Conservation (phyloP, 2,329 filamentous ascomycete genomes). For the Aaosphaeria arxii region DNA sequence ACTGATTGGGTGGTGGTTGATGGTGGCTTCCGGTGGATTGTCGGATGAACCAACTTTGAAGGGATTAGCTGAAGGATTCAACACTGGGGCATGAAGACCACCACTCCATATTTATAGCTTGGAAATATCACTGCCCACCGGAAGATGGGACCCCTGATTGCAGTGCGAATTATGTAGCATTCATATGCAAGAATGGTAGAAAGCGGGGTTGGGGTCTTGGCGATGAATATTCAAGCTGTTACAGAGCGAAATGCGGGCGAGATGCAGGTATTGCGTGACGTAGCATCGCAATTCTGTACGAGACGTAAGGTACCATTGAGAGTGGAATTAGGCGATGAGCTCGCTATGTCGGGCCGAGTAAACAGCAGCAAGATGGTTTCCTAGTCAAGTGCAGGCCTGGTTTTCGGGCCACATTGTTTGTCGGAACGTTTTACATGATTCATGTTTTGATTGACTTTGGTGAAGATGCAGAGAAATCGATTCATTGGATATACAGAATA, state of each 20-base stretch:
- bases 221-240: neutral
- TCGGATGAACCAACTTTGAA: conserved; percentile 14
- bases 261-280: conserved; percentile 2
- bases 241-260: neutral
- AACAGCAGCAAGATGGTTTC: too few relatives aligned
- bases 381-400: too few relatives aligned
- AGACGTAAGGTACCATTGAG: neutral
- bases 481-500: conserved; percentile 37
- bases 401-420: too few relatives aligned
- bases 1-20: neutral
- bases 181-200: neutral
- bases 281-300: conserved; percentile 2
- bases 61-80: conserved; percentile 2
- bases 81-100: too few relatives aligned
- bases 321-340: neutral
- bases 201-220: conserved; percentile 5
- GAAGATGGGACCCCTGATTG: too few relatives aligned
- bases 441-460: too few relatives aligned
- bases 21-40: conserved; percentile 3
- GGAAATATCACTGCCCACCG: too few relatives aligned
- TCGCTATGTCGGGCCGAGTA: too few relatives aligned
- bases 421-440: too few relatives aligned
- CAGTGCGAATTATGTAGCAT: neutral
- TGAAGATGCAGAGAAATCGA: conserved; percentile 12
- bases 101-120: too few relatives aligned